A percentile compares a stretch with the other conserved stretches of the same genome.
phyloP scores from a whole-genome alignment of 805 yeast genomes.

The Saccharomyces kudriavzevii region DNA sequence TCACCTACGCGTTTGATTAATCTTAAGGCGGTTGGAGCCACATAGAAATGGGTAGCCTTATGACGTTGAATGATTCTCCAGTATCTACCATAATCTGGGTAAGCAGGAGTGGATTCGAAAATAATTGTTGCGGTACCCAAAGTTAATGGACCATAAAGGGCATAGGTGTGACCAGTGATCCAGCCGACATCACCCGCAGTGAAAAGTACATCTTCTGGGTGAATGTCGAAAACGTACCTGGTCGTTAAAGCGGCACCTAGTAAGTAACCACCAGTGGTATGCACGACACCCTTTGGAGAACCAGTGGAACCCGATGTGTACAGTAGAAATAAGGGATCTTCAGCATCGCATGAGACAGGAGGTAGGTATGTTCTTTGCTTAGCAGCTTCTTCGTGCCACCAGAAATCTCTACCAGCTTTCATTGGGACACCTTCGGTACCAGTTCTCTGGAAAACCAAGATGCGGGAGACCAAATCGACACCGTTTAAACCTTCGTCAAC shows the following conservation, averaged over 20 bases:
- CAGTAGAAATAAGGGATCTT: constrained; percentile 87
- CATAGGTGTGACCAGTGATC: constrained; percentile 96
- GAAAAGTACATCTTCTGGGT: constrained; percentile 72
- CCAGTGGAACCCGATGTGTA: constrained; percentile 97
- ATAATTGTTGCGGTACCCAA: constrained; percentile 82
- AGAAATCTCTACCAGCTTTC: constrained; percentile 73
- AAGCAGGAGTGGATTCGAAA: constrained; percentile 93
- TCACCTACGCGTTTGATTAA: constrained; percentile 81
- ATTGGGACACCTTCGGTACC: constrained; percentile 66
- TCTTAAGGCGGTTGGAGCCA: constrained; percentile 94
- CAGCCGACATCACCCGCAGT: constrained; percentile 97
- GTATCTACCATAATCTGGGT: constrained; percentile 84
- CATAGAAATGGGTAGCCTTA: constrained; percentile 86
- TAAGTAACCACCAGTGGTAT: constrained; percentile 84
- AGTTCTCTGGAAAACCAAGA: constrained; percentile 82
- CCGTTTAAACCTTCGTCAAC: constrained; percentile 85
- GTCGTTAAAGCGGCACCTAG: constrained; percentile 84
- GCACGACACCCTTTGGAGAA: constrained; percentile 93
- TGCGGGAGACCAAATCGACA: constrained; percentile 69
- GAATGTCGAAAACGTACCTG: constrained; percentile 83
- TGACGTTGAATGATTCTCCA: constrained; percentile 88
- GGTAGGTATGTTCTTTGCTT: constrained; percentile 81
- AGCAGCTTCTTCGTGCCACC: constrained; percentile 89
- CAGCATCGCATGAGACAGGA: constrained; percentile 79
- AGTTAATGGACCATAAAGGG: constrained; percentile 80